Base-by-base conservation (phyloP, 306 rosid genomes). In the Dalbergia oliveri region DNA sequence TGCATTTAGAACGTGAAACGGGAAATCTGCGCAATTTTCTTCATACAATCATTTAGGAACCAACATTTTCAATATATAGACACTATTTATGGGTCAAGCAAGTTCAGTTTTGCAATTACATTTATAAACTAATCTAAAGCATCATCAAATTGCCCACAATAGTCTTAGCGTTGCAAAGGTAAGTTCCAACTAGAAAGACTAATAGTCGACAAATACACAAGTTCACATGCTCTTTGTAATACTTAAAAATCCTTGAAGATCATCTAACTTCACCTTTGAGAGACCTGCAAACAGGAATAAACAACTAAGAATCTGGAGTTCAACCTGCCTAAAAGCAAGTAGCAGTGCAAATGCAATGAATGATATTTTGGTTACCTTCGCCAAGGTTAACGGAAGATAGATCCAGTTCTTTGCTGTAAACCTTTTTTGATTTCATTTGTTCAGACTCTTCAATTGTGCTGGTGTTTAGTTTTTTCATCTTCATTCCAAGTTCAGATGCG, bases 401-500 rank as follows among this genome's bases (percentile, higher is more conserved):
- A 62, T 87, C 89, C 31, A 19, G 16, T 66, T 79, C 72, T 35
- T 37, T 15, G 53, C 65, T 78, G 81, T 81, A 80, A 60, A 87
- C 70, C 69, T 43, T 76, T 67, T 79, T 88, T 14, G 72, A 49
- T 70, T 69, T 85, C 39, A 44, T 67, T 67, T 64, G 70, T 61
- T 85, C 85, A 5, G 84, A 18, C 77, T 84, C 90, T 88, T 86
- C 90, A 47, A 58, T 67, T 80, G 41, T 76, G 69, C 75, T 70
- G 15, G 79, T 80, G 59, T 73, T 60, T 49, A 78, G 80, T 77
- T 79, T 87, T 73, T 79, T 85, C 34, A 89, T 71, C 86, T 76
- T 85, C 18, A 9, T 67, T 77, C 83, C 69, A 60, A 94, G 91
- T 82, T 91, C 91, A 23, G 91, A 81, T 51, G 90, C 94, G 12